Evolutionary conservation across 2,329 filamentous ascomycete genomes (phyloP).

Genomic region (Cordyceps militaris): DNA sequence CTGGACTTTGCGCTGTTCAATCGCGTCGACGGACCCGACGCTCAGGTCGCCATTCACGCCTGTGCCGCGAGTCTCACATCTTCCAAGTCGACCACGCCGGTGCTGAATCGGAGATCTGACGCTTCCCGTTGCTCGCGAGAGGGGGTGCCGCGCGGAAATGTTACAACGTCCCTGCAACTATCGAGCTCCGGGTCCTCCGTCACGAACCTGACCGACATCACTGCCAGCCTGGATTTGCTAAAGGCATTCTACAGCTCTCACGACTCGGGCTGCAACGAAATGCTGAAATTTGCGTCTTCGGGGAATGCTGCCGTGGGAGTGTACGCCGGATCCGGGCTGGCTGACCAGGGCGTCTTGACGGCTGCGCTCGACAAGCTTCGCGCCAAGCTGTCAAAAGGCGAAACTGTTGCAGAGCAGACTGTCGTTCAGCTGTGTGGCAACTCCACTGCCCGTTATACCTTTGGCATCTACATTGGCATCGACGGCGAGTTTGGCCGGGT

Average conservation of each 20-base stretch:
- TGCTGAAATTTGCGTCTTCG: conserved; percentile 25
- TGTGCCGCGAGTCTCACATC: not conserved
- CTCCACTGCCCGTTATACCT: conserved; percentile 20
- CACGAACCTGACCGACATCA: not conserved
- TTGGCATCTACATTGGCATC: conserved; percentile 27
- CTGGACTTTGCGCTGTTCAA: not conserved
- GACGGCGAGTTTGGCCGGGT: conserved; percentile 25
- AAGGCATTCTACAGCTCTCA: not conserved
- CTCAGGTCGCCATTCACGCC: not conserved
- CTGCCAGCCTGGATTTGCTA: not conserved
- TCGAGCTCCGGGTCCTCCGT: not conserved
- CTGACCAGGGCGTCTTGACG: conserved; percentile 11
- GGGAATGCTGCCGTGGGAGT: conserved; percentile 25
- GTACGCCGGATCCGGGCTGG: conserved; percentile 29
- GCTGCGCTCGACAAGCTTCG: not conserved
- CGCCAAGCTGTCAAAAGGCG: not conserved
- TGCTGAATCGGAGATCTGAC: not conserved
- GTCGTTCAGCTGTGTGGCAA: not conserved
- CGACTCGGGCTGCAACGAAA: conserved; percentile 7
- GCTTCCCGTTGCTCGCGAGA: not conserved
- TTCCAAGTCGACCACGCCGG: not conserved
- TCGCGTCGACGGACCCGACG: not conserved
- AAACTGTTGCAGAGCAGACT: not conserved
- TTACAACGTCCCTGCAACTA: not conserved
- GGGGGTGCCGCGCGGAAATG: not conserved